Evolutionary conservation across 2,329 filamentous ascomycete genomes (phyloP), one percentile per base, ranked within the genome.

Genomic region (Fusarium setosum): DNA sequence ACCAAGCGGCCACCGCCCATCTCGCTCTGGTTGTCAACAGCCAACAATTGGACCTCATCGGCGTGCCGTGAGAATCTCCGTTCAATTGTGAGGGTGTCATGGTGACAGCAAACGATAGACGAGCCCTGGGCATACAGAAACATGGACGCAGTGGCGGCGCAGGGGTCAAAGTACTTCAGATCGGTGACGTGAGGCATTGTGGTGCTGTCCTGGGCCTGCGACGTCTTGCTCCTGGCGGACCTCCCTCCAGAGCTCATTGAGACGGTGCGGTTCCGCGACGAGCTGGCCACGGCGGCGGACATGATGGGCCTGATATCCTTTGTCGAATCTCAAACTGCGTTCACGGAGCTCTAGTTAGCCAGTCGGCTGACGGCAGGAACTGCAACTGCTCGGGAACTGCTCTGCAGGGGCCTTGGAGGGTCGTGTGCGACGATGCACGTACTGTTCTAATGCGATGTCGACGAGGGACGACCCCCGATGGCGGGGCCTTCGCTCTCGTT

Each of bases 1-100:
- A 97, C 94, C 61, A 97, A 81, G 65, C 94, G 86, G 24, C 95
- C 96, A 1, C 91, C 90, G 4, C 94, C 94, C 61, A 89, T 83
- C 69, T 97, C 94, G 77, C 94, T 97, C 56, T 92, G 89, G 74
- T 94, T 98, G 77, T 99, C 96, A 52, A 96, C 94, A 1, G 91
- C 90, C 54, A 99, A 88, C 73, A 97, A 86, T 55, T 90, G 86
- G 26, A 99, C 89, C 68, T 96, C 90, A 65, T 97, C 92, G 31
- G 88, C 86, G 76, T 99, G 96, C 59, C 90, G 86, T 24, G 92
- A 89, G 75, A 98, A 98, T 17, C 92, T 87, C 61, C 94, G 86
- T 74, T 98, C 95, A 68, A 98, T 90, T 17, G 92, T 92, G 54
- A 99, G 81, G 4, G 92, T 97, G 75, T 98, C 95, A 80, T 98